phyloP scores from a whole-genome alignment of 139 green algal species.

The Pleodorina starrii region DNA sequence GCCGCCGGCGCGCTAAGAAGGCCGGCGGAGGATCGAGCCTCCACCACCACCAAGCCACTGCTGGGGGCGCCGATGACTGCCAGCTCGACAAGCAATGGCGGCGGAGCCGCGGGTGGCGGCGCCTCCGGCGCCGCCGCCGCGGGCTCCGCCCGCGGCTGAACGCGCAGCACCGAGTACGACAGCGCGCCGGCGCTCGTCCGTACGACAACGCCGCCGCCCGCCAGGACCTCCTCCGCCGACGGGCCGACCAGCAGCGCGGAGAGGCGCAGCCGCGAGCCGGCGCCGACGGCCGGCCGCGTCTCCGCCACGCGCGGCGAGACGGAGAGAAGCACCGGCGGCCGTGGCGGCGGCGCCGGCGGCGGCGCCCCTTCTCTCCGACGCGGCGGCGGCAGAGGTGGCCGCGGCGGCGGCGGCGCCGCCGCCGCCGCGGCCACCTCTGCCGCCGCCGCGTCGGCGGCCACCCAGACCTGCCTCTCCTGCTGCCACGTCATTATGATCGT shows the following conservation, averaged over 20 bases:
- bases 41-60: background rate
- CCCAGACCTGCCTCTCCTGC: background rate
- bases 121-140: background rate
- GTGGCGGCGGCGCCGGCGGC: background rate
- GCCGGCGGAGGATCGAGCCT: background rate
- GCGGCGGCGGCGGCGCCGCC: background rate
- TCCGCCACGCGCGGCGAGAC: conserved; percentile 4
- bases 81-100: background rate
- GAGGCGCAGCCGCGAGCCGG: background rate
- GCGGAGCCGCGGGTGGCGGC: background rate
- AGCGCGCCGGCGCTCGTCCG: background rate
- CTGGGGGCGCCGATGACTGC: background rate
- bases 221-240: conserved; percentile 29
- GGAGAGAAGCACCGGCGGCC: background rate
- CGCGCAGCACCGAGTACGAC: background rate
- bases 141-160: background rate
- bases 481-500: background rate
- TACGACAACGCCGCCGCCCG: background rate
- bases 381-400: background rate
- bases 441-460: background rate
- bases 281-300: background rate
- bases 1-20: background rate
- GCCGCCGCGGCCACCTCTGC: background rate
- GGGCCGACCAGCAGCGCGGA: background rate
- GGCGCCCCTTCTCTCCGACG: too few species aligned